phyloP scores from a whole-genome alignment of 2,329 filamentous ascomycete genomes.

The Blastomyces parvus region DNA sequence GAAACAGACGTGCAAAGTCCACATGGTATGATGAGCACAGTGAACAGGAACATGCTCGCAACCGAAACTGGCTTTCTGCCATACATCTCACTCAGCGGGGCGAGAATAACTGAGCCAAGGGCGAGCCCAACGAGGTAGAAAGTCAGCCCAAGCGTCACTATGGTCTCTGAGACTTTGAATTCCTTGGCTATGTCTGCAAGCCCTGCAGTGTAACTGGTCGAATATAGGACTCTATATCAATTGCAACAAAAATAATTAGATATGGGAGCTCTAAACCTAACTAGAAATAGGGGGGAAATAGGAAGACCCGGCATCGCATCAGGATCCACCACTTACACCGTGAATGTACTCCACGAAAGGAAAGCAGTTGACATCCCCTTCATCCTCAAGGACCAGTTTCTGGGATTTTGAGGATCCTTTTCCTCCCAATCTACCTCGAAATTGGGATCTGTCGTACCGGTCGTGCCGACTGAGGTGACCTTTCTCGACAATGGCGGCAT shows the following conservation, averaged over 20 bases:
- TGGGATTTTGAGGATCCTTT: constrained; percentile 55
- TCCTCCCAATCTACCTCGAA: constrained; percentile 66
- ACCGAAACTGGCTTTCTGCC: constrained; percentile 53
- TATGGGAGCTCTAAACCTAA: neutral
- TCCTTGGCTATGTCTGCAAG: constrained; percentile 59
- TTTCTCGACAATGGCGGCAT: constrained; percentile 31
- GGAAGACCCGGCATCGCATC: no score
- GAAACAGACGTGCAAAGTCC: constrained; percentile 58
- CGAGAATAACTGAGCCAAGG: constrained; percentile 59
- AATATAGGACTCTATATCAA: constrained; percentile 53
- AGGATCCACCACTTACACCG: constrained; percentile 38
- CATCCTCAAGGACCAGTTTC: constrained; percentile 56
- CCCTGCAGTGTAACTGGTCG: constrained; percentile 67
- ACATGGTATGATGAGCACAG: constrained; percentile 61
- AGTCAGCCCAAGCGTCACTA: constrained; percentile 67
- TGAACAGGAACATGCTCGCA: constrained; percentile 54
- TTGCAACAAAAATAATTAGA: constrained; percentile 12
- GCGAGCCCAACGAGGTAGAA: constrained; percentile 70
- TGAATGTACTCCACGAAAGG: constrained; percentile 49
- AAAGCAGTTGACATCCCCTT: constrained; percentile 47
- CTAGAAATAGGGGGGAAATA: neutral
- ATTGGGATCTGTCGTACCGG: constrained; percentile 43
- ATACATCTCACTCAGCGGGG: constrained; percentile 51
- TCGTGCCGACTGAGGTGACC: constrained; percentile 38
- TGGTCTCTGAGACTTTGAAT: constrained; percentile 49